Percentiles rank a stretch among this genome's conserved stretches.
Conservation (phyloP, 805 yeast genomes). For the Metschnikowia henanensis region DNA sequence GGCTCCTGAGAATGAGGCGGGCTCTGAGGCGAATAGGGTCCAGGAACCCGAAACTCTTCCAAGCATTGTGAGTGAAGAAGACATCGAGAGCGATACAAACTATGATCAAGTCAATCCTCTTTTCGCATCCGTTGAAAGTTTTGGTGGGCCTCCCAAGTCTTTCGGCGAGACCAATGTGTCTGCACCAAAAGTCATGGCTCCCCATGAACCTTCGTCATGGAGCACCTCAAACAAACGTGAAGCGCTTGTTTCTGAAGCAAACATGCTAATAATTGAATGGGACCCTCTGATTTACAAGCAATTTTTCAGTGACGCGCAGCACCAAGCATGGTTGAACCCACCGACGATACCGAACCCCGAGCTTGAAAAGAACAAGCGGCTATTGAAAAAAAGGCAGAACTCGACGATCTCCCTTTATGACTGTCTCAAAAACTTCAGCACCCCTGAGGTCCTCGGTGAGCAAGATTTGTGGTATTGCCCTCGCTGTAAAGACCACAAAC, state of each 20-base stretch:
- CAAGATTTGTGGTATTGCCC: conserved; percentile 96
- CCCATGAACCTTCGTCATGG: background rate
- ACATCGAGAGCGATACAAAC: conserved; percentile 25
- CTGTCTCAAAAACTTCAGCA: conserved; percentile 72
- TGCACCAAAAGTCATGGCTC: background rate
- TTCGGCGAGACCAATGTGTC: conserved; percentile 1
- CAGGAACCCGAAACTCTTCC: conserved; percentile 1
- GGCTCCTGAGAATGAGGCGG: conserved; percentile 11
- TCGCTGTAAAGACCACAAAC: conserved; percentile 80
- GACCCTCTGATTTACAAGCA: conserved; percentile 43
- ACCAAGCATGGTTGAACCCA: conserved; percentile 55
- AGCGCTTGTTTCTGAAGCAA: conserved; percentile 21
- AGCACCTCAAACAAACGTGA: conserved; percentile 1
- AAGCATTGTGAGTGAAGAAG: conserved; percentile 24
- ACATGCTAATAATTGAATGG: conserved; percentile 68
- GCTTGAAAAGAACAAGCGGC: conserved; percentile 47
- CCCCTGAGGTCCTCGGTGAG: conserved; percentile 81
- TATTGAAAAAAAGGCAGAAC: conserved; percentile 40
- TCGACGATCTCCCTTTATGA: conserved; percentile 56
- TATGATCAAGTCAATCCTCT: conserved; percentile 19
- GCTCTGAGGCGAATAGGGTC: background rate
- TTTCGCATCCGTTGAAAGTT: conserved; percentile 13
- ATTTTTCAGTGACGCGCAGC: conserved; percentile 50
- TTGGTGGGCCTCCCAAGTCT: conserved; percentile 5
- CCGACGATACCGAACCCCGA: conserved; percentile 49